Percentiles rank a stretch among this genome's conserved stretches.
phyloP scores from a whole-genome alignment of 2,329 filamentous ascomycete genomes.

The Aspergillus fructus region DNA sequence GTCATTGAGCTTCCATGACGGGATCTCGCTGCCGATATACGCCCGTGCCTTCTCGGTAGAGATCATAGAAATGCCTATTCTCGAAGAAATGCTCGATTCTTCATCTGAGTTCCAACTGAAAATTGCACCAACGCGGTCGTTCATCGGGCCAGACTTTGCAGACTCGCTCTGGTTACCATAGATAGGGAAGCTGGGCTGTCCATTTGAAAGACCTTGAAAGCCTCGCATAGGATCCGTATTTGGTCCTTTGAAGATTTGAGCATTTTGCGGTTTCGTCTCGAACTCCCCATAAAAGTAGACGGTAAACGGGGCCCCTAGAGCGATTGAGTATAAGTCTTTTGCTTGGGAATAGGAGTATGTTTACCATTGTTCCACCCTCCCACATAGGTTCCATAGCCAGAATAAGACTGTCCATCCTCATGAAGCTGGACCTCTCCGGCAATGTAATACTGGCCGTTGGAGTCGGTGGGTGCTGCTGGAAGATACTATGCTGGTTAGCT shows the following conservation, averaged over 20 bases:
- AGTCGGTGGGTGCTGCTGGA: slow-evolving; percentile 41
- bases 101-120: slow-evolving; percentile 59
- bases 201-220: slow-evolving; percentile 56
- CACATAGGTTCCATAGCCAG: slow-evolving; percentile 49
- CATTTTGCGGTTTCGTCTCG: slow-evolving; percentile 34
- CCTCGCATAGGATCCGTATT: slow-evolving; percentile 36
- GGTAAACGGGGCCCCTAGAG: slow-evolving; percentile 37
- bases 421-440: slow-evolving; percentile 42
- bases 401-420: slow-evolving; percentile 42
- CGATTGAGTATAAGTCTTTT: slow-evolving; percentile 1
- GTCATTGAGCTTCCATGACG: slow-evolving; percentile 59
- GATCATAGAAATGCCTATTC: slow-evolving; percentile 68
- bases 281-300: slow-evolving; percentile 49
- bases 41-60: slow-evolving; percentile 62
- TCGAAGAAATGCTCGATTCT: slow-evolving; percentile 54
- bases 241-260: slow-evolving; percentile 37
- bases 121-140: slow-evolving; percentile 57
- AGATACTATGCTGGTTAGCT: slow-evolving; percentile 44
- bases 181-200: slow-evolving; percentile 57
- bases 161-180: slow-evolving; percentile 50
- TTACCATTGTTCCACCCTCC: slow-evolving; percentile 47
- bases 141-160: slow-evolving; percentile 55
- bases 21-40: slow-evolving; percentile 65
- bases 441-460: slow-evolving; percentile 43
- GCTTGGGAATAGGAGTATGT: background rate